Evolutionary conservation across 805 yeast genomes (phyloP), one percentile per base, ranked within the genome.

Genomic region (Priceomyces fermenticarens): DNA sequence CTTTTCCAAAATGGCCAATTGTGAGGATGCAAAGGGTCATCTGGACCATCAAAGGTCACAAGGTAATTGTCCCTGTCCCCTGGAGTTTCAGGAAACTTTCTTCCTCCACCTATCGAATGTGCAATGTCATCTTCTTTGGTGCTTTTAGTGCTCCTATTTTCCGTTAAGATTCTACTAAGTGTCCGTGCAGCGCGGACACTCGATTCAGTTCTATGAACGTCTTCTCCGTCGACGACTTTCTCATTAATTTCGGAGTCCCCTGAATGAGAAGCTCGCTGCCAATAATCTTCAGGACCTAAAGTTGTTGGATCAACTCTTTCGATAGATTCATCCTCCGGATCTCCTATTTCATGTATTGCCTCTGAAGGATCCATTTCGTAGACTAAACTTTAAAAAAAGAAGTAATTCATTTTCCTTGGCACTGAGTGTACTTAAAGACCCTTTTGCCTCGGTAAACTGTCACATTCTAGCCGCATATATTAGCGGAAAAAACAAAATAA

Each of bases 1-100:
- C 70, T 73, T 42, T 55, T 61, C 8, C 33, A 33, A 12, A 43
- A 28, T 2, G 63, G 15, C 76, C 76, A 70, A 43, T 68, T 68
- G 14, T 48, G 51, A 3, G 72, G 67, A 35, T 46, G 56, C 3
- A 47, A 32, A 3, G 54, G 51, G 32, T 55, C 57, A 13, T 46
- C 46, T 3, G 49, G 47, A 2, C 54, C 54, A 29, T 49, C 50
- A 25, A 29, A 49, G 4, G 45, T 29, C 10, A 49, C 54, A 6
- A 40, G 15, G 39, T 49, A 49, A 7, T 33, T 25, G 8, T 35
- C 38, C 15, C 27, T 35, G 17, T 35, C 17, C 10, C 38, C 38
- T 3, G 38, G 38, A 15, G 25, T 25, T 12, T 28, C 30, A 9
- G 38, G 44, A 35, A 28, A 20, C 3, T 32, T 45, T 34, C 44